Evolutionary conservation across 306 rosid genomes (phyloP).

Genomic region (Fragaria nilgerrensis): DNA sequence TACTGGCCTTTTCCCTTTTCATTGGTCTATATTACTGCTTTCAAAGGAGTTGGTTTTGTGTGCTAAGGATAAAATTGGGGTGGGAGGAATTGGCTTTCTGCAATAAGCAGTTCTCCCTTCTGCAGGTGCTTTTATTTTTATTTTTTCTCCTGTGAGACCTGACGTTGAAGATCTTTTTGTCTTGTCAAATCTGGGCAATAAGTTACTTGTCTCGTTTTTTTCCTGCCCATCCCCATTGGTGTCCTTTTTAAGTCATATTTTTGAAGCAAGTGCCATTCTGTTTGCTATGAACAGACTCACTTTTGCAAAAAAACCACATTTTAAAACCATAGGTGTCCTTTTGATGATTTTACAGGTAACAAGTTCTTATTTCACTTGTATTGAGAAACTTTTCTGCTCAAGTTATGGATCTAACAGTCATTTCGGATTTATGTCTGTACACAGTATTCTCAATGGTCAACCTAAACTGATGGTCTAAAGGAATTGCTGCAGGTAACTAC

Average conservation of each 20-base stretch:
- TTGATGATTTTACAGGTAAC: not conserved
- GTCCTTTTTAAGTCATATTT: not conserved
- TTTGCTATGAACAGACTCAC: not conserved
- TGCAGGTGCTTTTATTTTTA: not conserved
- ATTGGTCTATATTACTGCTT: not conserved
- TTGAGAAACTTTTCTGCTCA: not conserved
- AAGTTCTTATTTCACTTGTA: not conserved
- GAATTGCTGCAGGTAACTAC: constrained; percentile 67
- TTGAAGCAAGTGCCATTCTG: not conserved
- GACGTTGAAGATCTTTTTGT: not conserved
- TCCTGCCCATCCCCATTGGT: not conserved
- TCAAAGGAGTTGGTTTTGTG: not conserved
- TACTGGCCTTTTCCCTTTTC: constrained; percentile 17
- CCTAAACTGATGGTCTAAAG: constrained; percentile 90
- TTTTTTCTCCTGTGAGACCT: not conserved
- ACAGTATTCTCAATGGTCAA: constrained; percentile 78
- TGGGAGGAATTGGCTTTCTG: not conserved
- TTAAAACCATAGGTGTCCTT: not conserved
- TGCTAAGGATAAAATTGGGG: not conserved
- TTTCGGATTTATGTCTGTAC: constrained; percentile 19
- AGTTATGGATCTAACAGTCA: constrained; percentile 1
- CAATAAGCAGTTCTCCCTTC: not conserved
- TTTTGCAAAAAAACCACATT: not conserved
- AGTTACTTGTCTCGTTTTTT: not conserved
- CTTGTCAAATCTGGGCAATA: not conserved